Base-by-base conservation (phyloP, 768 basidiomycete genomes). In the Lactarius akahatsu region DNA sequence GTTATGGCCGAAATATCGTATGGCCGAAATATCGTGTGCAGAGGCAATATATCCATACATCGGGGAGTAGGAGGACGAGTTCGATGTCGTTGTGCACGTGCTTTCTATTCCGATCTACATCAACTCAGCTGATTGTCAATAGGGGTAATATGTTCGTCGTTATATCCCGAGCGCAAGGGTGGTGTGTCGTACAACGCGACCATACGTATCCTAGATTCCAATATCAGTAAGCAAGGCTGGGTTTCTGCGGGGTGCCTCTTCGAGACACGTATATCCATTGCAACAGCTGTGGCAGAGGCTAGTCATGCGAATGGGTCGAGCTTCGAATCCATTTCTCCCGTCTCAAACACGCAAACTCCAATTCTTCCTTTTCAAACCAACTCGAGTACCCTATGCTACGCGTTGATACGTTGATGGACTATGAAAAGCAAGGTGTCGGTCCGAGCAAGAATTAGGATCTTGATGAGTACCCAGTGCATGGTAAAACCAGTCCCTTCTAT, bases 161-260 rank as follows among this genome's bases (percentile, higher is more conserved):
- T 69, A 79, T 94, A 50, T 92, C 92, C 62, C 87, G 95, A 61
- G 90, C 95, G n/a, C 89, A 96, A 63, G 96, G 97, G 0, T 99
- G 97, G 97, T 99, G 96, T 94, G 92, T 98, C 40, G 97, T 98
- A 4, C 96, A 98, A 74, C 88, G 92, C 38, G 97, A 99, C 76
- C 91, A 90, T 34, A 87, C 86, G 43, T 11, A 76, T 87, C 26
- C 86, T 93, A 34, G 90, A 89, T 72, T 80, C 87, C 18, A 92
- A 94, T 68, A 81, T 86, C 32, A 80, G 82, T 50, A 91, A 91
- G 75, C 94, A 95, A 73, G 94, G 95, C 62, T 98, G 96, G 96
- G 96, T 99, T 3, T 97, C 96, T 47, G 96, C 96, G 4, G 96
- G 96, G 41, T 99, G 96, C 75, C 81, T 99, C 16, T 84, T 98